These are phyloP conservation scores for Alternaria sp. DNA, from an alignment of 2,329 filamentous ascomycete genomes.

Conservation along the genomic window DNA sequence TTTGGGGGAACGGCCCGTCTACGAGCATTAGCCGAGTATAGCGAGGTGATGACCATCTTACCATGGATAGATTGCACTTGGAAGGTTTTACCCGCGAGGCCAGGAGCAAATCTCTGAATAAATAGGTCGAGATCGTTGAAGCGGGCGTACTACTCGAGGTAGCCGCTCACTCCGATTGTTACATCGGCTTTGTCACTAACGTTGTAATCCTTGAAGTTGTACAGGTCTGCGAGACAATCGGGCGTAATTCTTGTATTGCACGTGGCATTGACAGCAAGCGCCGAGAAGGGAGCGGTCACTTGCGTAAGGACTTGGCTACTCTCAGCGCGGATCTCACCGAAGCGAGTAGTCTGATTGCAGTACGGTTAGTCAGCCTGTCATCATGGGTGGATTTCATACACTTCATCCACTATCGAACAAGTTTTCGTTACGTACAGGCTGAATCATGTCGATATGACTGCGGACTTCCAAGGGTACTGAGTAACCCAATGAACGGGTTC, in stretches of 20 bases:
- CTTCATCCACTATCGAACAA: too few species aligned
- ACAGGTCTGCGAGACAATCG: constrained; percentile 58
- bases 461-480: constrained; percentile 67
- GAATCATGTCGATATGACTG: constrained; percentile 67
- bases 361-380: too few species aligned
- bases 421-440: constrained; percentile 53
- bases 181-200: constrained; percentile 49
- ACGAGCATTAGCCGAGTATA: constrained; percentile 9
- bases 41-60: constrained; percentile 27
- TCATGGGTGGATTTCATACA: too few species aligned
- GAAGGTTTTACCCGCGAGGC: constrained; percentile 56
- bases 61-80: constrained; percentile 56
- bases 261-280: constrained; percentile 43
- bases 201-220: constrained; percentile 55
- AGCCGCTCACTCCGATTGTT: constrained; percentile 58
- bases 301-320: constrained; percentile 47
- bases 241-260: constrained; percentile 59
- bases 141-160: constrained; percentile 59
- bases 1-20: constrained; percentile 47
- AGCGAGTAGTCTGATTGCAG: constrained; percentile 62
- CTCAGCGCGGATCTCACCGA: constrained; percentile 61
- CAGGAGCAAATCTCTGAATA: constrained; percentile 51
- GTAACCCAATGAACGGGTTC: constrained; percentile 66
- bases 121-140: constrained; percentile 58
- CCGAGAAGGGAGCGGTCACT: constrained; percentile 32